Conservation (phyloP, 495 filamentous ascomycete genomes). For the Trichocladium uniseriatum region DNA sequence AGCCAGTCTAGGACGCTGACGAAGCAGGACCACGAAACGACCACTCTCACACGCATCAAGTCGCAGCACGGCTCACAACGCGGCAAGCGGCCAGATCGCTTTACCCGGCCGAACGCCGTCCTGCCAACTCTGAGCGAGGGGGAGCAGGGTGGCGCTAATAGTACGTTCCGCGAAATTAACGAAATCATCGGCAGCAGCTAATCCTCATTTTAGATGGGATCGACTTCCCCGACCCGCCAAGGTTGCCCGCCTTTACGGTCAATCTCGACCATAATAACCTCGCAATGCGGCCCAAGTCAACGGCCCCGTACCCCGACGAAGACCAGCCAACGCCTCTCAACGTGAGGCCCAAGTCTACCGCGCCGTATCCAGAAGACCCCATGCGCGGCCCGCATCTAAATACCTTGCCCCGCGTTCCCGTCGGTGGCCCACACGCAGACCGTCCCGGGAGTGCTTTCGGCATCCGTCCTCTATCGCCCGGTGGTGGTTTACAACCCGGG, state of each 20-base stretch:
- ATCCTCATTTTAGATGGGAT: constrained; percentile 29
- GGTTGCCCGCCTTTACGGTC: constrained; percentile 38
- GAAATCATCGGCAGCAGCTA: constrained; percentile 12
- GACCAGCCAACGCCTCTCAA: constrained; percentile 34
- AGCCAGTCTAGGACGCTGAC: constrained; percentile 78
- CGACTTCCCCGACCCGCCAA: constrained; percentile 66
- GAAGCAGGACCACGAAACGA: constrained; percentile 83
- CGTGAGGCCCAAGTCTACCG: constrained; percentile 28
- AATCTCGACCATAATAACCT: constrained; percentile 31
- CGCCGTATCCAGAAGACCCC: constrained; percentile 48
- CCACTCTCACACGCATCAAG: constrained; percentile 83
- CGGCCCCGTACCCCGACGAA: constrained; percentile 48
- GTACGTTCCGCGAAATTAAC: constrained; percentile 7
- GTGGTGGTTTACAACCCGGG: constrained; percentile 9
- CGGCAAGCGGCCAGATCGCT: constrained; percentile 57
- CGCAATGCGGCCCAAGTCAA: constrained; percentile 38
- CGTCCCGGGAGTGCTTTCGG: constrained; percentile 61
- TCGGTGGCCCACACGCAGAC: constrained; percentile 39
- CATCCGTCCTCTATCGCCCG: constrained; percentile 40
- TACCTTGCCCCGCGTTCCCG: constrained; percentile 28
- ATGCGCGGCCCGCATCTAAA: constrained; percentile 28
- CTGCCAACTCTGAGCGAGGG: constrained; percentile 45
- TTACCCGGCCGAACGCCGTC: constrained; percentile 36
- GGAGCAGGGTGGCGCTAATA: constrained; percentile 5
- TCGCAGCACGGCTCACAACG: constrained; percentile 84